phyloP scores from a whole-genome alignment of 768 basidiomycete species.

The Gymnopilus dilepis region DNA sequence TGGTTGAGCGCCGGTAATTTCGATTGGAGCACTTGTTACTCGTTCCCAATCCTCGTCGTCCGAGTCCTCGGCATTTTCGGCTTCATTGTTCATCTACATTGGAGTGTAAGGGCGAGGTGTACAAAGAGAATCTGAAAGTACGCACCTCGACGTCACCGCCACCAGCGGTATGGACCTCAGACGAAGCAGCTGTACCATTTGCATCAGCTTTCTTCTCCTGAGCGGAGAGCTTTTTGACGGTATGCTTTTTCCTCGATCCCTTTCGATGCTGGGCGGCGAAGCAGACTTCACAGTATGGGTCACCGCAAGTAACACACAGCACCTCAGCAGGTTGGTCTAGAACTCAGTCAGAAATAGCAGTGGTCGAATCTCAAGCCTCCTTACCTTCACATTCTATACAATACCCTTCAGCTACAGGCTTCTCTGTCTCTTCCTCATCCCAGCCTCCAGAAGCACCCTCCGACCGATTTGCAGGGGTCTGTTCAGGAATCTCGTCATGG shows the following conservation, averaged over 20 bases:
- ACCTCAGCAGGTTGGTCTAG: slow-evolving; percentile 85
- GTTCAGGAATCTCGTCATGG: slow-evolving; percentile 61
- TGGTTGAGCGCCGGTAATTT: slow-evolving; percentile 61
- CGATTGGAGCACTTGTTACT: slow-evolving; percentile 35
- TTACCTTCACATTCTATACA: slow-evolving; percentile 90
- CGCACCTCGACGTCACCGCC: slow-evolving; percentile 40
- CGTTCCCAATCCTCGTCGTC: slow-evolving; percentile 52
- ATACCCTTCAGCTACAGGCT: slow-evolving; percentile 61
- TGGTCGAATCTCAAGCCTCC: slow-evolving; percentile 6
- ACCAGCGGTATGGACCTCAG: neutral
- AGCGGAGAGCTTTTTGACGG: slow-evolving; percentile 49
- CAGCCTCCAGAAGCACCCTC: slow-evolving; percentile 51
- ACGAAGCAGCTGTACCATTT: slow-evolving; percentile 23
- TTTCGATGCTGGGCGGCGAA: slow-evolving; percentile 86
- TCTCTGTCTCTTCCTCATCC: slow-evolving; percentile 66
- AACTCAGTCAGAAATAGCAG: neutral
- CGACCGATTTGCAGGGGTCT: slow-evolving; percentile 42
- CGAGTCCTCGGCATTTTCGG: slow-evolving; percentile 33
- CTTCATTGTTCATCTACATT: slow-evolving; percentile 52
- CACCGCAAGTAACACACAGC: slow-evolving; percentile 71
- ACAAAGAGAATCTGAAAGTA: neutral
- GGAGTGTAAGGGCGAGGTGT: neutral
- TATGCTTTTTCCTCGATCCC: slow-evolving; percentile 73
- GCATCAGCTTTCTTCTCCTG: slow-evolving; percentile 35
- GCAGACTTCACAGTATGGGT: slow-evolving; percentile 85